Evolutionary conservation across 2,329 filamentous ascomycete species (phyloP).

Genomic region (Fusarium verticillioides): DNA sequence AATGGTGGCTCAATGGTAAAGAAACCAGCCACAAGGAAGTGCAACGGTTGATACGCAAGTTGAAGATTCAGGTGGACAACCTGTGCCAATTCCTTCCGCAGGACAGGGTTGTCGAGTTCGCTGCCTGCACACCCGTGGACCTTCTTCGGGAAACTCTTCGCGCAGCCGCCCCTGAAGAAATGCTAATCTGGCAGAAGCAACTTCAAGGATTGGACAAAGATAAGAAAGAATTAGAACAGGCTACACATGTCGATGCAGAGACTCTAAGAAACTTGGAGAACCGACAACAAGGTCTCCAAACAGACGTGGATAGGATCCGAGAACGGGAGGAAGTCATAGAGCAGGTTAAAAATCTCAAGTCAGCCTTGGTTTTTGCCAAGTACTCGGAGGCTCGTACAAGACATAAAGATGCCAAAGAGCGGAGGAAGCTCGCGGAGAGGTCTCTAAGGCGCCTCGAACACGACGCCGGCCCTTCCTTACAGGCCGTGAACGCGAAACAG

Average conservation of each 20-base stretch:
- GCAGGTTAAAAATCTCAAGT: conserved; percentile 72
- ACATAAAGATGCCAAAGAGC: conserved; percentile 63
- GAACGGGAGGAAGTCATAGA: conserved; percentile 77
- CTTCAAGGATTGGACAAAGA: conserved; percentile 77
- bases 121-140: conserved; percentile 82
- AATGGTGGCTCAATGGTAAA: conserved; percentile 81
- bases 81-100: conserved; percentile 97
- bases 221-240: conserved; percentile 70
- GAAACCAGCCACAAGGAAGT: conserved; percentile 72
- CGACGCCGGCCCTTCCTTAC: conserved; percentile 72
- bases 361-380: conserved; percentile 71
- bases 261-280: conserved; percentile 74
- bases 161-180: conserved; percentile 84
- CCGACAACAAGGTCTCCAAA: conserved; percentile 78
- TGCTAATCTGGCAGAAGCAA: conserved; percentile 80
- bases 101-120: conserved; percentile 95
- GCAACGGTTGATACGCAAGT: conserved; percentile 71
- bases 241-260: conserved; percentile 69
- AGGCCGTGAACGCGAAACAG: conserved; percentile 76
- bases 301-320: conserved; percentile 83
- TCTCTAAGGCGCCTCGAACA: conserved; percentile 70
- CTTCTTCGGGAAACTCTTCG: conserved; percentile 87
- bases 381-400: conserved; percentile 67
- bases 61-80: conserved; percentile 97
- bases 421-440: conserved; percentile 63